Percentiles rank a stretch among this genome's conserved stretches.
Conservation (phyloP, 2,329 filamentous ascomycete genomes). For the Cladosporium phlei region DNA sequence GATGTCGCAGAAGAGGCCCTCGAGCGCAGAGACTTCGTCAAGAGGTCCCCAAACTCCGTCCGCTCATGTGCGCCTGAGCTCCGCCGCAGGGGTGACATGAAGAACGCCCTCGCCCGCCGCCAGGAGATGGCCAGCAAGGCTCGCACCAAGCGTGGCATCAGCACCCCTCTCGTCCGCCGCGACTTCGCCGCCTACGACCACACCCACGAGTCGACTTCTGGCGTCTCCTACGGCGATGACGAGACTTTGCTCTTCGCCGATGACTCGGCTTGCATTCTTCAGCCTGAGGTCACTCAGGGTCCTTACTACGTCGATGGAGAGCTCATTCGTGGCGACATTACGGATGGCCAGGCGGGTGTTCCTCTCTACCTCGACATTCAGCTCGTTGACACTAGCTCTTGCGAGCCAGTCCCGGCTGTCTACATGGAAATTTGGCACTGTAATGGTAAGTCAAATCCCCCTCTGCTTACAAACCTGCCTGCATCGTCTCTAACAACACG, state of each 20-base stretch:
- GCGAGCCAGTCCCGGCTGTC: constrained; percentile 37
- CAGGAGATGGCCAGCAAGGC: constrained; percentile 20
- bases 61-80: constrained; percentile 21
- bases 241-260: constrained; percentile 15
- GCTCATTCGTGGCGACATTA: constrained; percentile 35
- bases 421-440: constrained; percentile 43
- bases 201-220: constrained; percentile 20
- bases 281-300: constrained; percentile 24
- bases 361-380: constrained; percentile 39
- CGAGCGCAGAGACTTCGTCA: constrained; percentile 20
- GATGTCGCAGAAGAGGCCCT: constrained; percentile 19
- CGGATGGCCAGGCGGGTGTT: constrained; percentile 38
- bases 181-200: constrained; percentile 23
- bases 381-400: constrained; percentile 40
- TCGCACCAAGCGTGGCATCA: constrained; percentile 20
- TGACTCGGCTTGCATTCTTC: constrained; percentile 25
- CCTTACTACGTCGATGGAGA: constrained; percentile 34
- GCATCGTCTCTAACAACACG: too few species aligned
- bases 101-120: constrained; percentile 20
- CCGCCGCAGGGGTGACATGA: constrained; percentile 18
- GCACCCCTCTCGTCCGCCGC: constrained; percentile 20
- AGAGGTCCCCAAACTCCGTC: constrained; percentile 20
- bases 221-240: constrained; percentile 21
- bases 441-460: too few species aligned
- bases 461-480: constrained; percentile 25